A percentile compares a stretch with the other conserved stretches of the same genome.
These are phyloP conservation scores for Colletotrichum filicis DNA, from an alignment of 2,329 filamentous ascomycete species.

Conservation along the genomic window DNA sequence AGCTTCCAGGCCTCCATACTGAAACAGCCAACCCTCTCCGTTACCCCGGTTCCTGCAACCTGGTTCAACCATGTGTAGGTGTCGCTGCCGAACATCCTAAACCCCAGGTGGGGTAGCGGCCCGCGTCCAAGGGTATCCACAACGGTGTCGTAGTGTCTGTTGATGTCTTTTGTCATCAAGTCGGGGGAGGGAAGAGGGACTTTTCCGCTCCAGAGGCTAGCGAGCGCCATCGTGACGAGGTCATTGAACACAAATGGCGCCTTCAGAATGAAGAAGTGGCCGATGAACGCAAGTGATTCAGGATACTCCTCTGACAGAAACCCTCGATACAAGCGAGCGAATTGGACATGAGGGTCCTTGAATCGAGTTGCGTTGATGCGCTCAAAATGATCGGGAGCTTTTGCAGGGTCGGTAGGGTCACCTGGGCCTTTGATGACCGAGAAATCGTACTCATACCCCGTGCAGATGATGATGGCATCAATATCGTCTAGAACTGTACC, in stretches of 20 bases:
- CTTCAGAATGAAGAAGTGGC: slow-evolving; percentile 40
- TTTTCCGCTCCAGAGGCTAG: slow-evolving; percentile 41
- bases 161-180: slow-evolving; percentile 43
- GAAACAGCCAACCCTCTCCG: slow-evolving; percentile 50
- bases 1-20: slow-evolving; percentile 54
- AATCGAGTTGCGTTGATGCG: slow-evolving; percentile 38
- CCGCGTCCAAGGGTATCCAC: slow-evolving; percentile 38
- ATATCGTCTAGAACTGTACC: slow-evolving; percentile 45
- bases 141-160: slow-evolving; percentile 41
- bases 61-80: slow-evolving; percentile 51
- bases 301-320: slow-evolving; percentile 46
- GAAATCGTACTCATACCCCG: slow-evolving; percentile 45
- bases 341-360: slow-evolving; percentile 38
- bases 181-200: slow-evolving; percentile 36
- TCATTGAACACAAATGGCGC: slow-evolving; percentile 43
- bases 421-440: slow-evolving; percentile 42
- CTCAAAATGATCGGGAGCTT: slow-evolving; percentile 41
- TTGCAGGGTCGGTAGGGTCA: slow-evolving; percentile 40
- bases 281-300: slow-evolving; percentile 44
- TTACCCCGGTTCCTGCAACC: slow-evolving; percentile 54
- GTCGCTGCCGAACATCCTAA: slow-evolving; percentile 36
- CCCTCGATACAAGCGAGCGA: slow-evolving; percentile 44
- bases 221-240: slow-evolving; percentile 44
- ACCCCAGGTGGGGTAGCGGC: slow-evolving; percentile 40
- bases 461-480: slow-evolving; percentile 47